Evolutionary conservation across 2,329 filamentous ascomycete genomes (phyloP), one percentile per base, ranked within the genome.

Genomic region (Cladosporium sp.): DNA sequence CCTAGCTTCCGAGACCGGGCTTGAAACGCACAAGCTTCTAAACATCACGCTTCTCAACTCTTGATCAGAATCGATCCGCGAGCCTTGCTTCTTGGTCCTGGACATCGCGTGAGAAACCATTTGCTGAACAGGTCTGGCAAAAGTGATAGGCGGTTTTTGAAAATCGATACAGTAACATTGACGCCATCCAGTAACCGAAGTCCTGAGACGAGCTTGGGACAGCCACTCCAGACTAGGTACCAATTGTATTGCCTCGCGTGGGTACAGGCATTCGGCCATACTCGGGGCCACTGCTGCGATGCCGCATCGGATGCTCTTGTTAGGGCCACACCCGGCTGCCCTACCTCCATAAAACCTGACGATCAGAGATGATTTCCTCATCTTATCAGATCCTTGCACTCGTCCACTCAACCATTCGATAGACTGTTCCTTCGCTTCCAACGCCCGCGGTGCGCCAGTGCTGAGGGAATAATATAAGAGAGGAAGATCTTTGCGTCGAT

Each of bases 341-440:
- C 48, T 53, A n/a, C n/a, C n/a, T n/a, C n/a, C n/a, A n/a, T n/a
- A 53, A 57, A 23, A 32, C 28, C 54, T 57, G 54, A 13, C 39
- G 54, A 16, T 43, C 32, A 18, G 16, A 28, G 16, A 30, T 46
- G 34, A 39, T 43, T 36, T 26, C 32, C 39, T 57, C 56, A 58
- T 58, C 56, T 58, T 58, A 58, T 58, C 56, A 58, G 56, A 58
- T 58, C 56, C 56, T 58, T 39, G 56, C 56, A 58, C 25, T 28
- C n/a, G 39, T 26, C 14, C 21, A 34, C 32, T 58, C 56, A 39
- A 58, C 56, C 14, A 25, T 39, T 36, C 54, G 32, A 23, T 57
- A 57, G 54, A 32, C 54, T 57, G 21, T 39, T 57, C 54, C 28
- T 57, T 57, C 54, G 54, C 32, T 36, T 34, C 21, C 25, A 23